Evolutionary conservation across 176 grass and related monocot species (phyloP).

Genomic region (Olyra latifolia): DNA sequence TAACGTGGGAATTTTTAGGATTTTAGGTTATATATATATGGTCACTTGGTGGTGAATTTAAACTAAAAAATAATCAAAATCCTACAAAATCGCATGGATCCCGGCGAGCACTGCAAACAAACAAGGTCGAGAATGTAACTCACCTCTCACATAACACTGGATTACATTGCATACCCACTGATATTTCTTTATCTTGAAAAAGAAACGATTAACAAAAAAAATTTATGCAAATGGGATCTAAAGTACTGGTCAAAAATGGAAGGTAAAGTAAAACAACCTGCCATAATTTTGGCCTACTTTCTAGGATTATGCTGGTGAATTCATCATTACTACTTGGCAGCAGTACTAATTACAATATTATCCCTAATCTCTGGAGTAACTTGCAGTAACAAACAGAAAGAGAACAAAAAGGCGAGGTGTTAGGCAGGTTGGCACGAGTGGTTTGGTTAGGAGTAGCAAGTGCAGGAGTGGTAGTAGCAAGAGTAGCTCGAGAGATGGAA

Average conservation of each 20-base stretch:
- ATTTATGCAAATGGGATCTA: neutral
- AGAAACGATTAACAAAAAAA: too few relatives aligned
- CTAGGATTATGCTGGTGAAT: neutral
- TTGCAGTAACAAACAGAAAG: neutral
- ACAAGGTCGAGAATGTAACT: neutral
- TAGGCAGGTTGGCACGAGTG: slow-evolving; percentile 49
- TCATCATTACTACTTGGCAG: neutral
- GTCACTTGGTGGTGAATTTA: too few relatives aligned
- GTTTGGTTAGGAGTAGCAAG: neutral
- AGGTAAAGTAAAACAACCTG: neutral
- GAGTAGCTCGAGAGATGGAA: neutral
- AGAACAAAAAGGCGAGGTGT: slow-evolving; percentile 18
- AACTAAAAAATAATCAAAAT: too few relatives aligned
- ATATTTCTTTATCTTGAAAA: neutral
- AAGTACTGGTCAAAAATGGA: too few relatives aligned
- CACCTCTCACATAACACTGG: neutral
- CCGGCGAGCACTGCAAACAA: too few relatives aligned
- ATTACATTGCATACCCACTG: neutral
- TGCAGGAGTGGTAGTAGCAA: neutral
- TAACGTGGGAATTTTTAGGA: too few relatives aligned
- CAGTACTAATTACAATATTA: neutral
- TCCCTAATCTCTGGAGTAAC: neutral
- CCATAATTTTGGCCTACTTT: neutral
- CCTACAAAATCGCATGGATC: too few relatives aligned
- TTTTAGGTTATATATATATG: too few relatives aligned